Percentiles rank a stretch among this genome's conserved stretches.
These are phyloP conservation scores for Ruellia speciosa DNA, from an alignment of 305 asterid genomes.

Conservation along the genomic window DNA sequence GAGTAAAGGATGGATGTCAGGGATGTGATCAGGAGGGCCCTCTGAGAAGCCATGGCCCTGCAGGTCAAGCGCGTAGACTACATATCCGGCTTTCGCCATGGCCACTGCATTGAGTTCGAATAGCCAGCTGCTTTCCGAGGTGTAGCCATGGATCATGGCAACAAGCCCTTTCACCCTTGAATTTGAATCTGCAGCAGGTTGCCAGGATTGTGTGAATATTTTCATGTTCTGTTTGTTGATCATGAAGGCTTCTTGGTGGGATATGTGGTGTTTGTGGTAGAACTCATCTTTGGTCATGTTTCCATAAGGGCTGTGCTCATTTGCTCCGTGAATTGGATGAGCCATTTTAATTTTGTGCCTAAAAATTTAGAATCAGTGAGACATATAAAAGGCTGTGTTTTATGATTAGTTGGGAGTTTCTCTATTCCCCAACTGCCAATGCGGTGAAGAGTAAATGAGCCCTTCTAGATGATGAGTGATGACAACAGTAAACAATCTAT, in stretches of 20 bases:
- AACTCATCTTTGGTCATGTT: conserved; percentile 44
- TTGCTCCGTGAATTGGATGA: conserved; percentile 71
- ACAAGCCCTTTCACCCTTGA: conserved; percentile 37
- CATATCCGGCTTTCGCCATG: conserved; percentile 55
- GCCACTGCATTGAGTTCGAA: conserved; percentile 71
- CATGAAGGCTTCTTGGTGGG: conserved; percentile 53
- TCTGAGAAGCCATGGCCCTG: conserved; percentile 77
- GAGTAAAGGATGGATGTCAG: conserved; percentile 40
- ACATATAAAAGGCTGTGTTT: conserved; percentile 7
- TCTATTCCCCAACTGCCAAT: conserved; percentile 33
- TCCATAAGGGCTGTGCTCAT: conserved; percentile 73
- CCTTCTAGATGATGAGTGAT: background rate
- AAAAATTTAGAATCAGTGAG: background rate
- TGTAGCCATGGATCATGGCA: conserved; percentile 79
- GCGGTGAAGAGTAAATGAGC: conserved; percentile 30
- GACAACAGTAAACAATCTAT: background rate
- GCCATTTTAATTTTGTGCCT: conserved; percentile 28
- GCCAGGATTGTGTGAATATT: conserved; percentile 71
- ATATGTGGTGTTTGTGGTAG: conserved; percentile 48
- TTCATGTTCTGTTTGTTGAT: conserved; percentile 43
- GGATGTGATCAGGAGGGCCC: conserved; percentile 48
- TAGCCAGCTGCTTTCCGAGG: conserved; percentile 72
- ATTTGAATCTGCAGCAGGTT: conserved; percentile 22
- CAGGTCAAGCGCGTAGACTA: conserved; percentile 56
- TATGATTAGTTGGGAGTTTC: conserved; percentile 21